These are phyloP conservation scores for Ophiostoma sp. DNA, from an alignment of 2,329 filamentous ascomycete species.

Conservation along the genomic window DNA sequence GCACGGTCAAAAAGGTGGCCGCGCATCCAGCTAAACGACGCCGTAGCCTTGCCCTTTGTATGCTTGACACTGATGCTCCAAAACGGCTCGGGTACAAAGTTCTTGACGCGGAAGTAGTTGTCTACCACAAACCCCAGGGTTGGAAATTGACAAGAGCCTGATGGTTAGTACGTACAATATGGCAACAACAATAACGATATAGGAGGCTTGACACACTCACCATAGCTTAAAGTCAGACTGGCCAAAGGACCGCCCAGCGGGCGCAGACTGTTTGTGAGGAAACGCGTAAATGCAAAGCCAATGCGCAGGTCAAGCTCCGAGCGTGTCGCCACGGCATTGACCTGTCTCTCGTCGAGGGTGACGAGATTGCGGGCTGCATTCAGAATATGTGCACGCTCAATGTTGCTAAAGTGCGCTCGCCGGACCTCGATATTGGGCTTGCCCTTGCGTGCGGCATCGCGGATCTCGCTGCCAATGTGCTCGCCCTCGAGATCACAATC, in stretches of 20 bases:
- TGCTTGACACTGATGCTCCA: constrained; percentile 88
- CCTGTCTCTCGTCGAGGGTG: constrained; percentile 75
- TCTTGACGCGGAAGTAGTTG: constrained; percentile 86
- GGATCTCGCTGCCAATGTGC: constrained; percentile 89
- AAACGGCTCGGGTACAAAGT: constrained; percentile 87
- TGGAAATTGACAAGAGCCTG: constrained; percentile 90
- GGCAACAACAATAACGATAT: neutral
- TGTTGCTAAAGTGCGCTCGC: constrained; percentile 89
- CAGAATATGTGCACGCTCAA: constrained; percentile 87
- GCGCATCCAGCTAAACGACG: constrained; percentile 78
- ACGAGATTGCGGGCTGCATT: constrained; percentile 72
- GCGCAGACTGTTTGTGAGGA: constrained; percentile 75
- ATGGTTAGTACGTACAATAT: neutral
- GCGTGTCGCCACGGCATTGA: constrained; percentile 78
- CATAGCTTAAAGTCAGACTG: constrained; percentile 71
- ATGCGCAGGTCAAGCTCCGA: constrained; percentile 92
- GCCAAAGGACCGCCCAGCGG: constrained; percentile 62
- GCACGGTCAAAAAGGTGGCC: constrained; percentile 83
- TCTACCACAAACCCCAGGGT: constrained; percentile 96
- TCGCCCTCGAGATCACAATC: constrained; percentile 98
- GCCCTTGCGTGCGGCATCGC: constrained; percentile 67
- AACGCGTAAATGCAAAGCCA: constrained; percentile 85
- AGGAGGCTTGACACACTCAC: constrained; percentile 41
- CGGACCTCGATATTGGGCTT: constrained; percentile 74
- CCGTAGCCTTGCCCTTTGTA: constrained; percentile 54